These are phyloP conservation scores for Royoungia palumana DNA, from an alignment of 768 basidiomycete species.

Conservation along the genomic window DNA sequence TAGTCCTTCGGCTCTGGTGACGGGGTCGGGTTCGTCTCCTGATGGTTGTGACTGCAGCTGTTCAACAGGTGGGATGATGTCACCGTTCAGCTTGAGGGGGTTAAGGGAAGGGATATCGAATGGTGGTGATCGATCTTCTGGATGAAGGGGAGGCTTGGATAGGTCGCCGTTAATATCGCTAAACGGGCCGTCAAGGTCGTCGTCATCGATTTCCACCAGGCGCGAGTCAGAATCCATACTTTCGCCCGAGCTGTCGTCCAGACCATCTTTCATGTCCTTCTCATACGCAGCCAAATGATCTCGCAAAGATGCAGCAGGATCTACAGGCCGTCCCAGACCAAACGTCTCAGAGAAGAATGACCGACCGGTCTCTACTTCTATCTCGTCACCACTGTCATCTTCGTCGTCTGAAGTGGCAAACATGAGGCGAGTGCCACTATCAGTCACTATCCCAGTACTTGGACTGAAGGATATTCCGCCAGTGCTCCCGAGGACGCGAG, in stretches of 20 bases:
- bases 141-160: constrained; percentile 26
- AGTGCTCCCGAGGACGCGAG: constrained; percentile 51
- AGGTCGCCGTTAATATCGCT: constrained; percentile 33
- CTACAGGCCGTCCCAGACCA: constrained; percentile 43
- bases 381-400: constrained; percentile 55
- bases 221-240: constrained; percentile 17
- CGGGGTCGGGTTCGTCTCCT: constrained; percentile 53
- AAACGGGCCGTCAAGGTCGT: constrained; percentile 30
- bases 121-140: constrained; percentile 21
- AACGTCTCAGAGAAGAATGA: constrained; percentile 52
- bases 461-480: constrained; percentile 69
- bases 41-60: constrained; percentile 50
- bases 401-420: constrained; percentile 60
- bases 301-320: constrained; percentile 55
- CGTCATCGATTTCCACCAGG: constrained; percentile 35
- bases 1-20: constrained; percentile 60
- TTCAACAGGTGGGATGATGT: constrained; percentile 36
- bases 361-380: constrained; percentile 30
- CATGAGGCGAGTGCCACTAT: constrained; percentile 49
- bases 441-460: constrained; percentile 48
- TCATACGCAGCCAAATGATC: constrained; percentile 64
- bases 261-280: constrained; percentile 40
- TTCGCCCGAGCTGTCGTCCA: constrained; percentile 26
- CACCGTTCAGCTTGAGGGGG: constrained; percentile 46
- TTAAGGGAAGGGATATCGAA: constrained; percentile 49